phyloP scores from a whole-genome alignment of 768 basidiomycete genomes.

The Leccinellum rugosiceps region DNA sequence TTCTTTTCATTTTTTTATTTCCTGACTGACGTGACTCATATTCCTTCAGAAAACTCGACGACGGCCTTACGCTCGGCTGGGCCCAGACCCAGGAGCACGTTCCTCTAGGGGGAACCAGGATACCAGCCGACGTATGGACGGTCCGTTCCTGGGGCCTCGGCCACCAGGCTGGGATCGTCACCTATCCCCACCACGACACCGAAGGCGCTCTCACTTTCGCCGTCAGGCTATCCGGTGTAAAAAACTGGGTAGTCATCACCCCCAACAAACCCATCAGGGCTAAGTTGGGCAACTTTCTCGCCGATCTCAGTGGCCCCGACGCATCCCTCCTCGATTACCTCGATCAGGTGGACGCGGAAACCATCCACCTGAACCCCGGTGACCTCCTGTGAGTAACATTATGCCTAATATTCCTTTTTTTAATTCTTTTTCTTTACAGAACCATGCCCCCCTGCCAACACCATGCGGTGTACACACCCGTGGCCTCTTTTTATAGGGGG shows the following conservation, averaged over 20 bases:
- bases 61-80: not conserved
- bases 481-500: not conserved
- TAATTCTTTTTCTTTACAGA: not conserved
- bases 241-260: not conserved
- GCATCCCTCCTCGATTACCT: not conserved
- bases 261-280: not conserved
- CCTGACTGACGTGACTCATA: not conserved
- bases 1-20: not conserved
- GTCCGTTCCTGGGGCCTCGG: not conserved
- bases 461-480: conserved; percentile 4
- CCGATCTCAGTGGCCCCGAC: not conserved
- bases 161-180: not conserved
- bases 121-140: not conserved
- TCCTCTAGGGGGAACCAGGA: accelerated
- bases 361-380: not conserved
- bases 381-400: not conserved
- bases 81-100: not conserved
- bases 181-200: not conserved
- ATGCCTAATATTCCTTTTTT: not conserved
- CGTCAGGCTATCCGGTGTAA: not conserved
- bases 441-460: conserved; percentile 2
- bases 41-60: not conserved
- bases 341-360: not conserved
- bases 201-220: not conserved
- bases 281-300: not conserved